Evolutionary conservation across 805 yeast genomes (phyloP), one percentile per base, ranked within the genome.

Genomic region (Pichia nakasei): DNA sequence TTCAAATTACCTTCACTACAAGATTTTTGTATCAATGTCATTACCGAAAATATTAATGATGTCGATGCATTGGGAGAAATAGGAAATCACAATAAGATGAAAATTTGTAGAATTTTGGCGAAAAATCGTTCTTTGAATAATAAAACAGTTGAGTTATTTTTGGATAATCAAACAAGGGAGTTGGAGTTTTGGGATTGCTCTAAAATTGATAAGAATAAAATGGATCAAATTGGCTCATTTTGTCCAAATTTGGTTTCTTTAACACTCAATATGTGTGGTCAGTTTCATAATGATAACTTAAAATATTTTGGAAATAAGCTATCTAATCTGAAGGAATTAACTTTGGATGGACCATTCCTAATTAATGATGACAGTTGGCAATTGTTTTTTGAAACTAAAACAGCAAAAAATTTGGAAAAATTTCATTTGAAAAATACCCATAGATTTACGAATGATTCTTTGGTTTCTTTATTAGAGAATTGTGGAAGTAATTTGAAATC

Each of bases 151-250:
- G 66, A 79, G 38, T 67, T 93, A 39, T 91, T 93, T 56, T 64
- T 93, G 42, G 77, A 78, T 38, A 73, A 86, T 0, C 69, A 72
- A 15, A 58, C 78, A 39, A 73, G 63, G 44, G 59, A 64, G 4
- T 63, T 93, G 24, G 84, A 84, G 49, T 78, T 93, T 49, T 86
- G 95, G 88, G 99, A 93, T 63, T 93, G 99, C 60, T 87, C 96
- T 0, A 79, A 78, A 39, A 69, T 93, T 17, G 75, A 78, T 21
- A 70, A 73, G 35, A 82, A 75, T 48, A 75, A 93, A 0, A 72
- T 81, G 48, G 73, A 75, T 52, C 70, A 78, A 50, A 76, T 93
- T 33, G 88, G 89, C 0, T 70, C 94, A 0, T 82, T 66, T 58
- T 85, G 96, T 52, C 96, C 96, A 0, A 69, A 80, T 22, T 48